These are phyloP conservation scores for Lachancea sp. DNA, from an alignment of 805 yeast species.

Conservation along the genomic window DNA sequence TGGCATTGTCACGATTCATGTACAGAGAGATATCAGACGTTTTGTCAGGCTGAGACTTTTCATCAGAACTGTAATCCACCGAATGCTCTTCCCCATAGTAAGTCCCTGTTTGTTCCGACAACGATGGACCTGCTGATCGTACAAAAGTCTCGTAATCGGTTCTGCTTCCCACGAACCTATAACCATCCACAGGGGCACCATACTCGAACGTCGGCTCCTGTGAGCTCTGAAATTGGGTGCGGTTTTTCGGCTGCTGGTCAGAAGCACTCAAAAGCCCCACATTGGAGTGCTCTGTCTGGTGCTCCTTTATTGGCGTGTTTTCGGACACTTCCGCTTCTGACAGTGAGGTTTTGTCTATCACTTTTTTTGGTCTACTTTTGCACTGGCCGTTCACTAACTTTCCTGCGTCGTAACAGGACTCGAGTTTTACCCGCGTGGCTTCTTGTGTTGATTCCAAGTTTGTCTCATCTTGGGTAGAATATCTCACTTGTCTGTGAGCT, in stretches of 20 bases:
- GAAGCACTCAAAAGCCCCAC: no score
- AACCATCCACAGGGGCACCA: slow-evolving; percentile 6
- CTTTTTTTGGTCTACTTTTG: no score
- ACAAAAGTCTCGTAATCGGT: background rate
- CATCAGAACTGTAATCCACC: background rate
- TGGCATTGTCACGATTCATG: background rate
- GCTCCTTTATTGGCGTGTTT: no score
- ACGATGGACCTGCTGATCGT: background rate
- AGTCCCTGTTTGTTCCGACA: background rate
- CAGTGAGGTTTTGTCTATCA: no score
- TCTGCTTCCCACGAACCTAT: slow-evolving; percentile 6
- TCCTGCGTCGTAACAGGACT: no score
- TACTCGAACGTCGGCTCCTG: slow-evolving; percentile 7
- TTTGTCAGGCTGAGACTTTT: background rate
- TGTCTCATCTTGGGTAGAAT: background rate
- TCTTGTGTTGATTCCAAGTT: background rate
- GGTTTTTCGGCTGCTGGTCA: background rate
- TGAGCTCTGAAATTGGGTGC: background rate
- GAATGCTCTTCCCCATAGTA: background rate
- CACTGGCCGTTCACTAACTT: background rate
- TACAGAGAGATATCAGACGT: background rate
- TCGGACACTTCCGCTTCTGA: no score
- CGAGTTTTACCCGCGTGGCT: background rate
- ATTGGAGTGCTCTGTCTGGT: no score
- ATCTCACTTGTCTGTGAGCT: background rate